Evolutionary conservation across 805 yeast genomes (phyloP).

Genomic region (Lipomyces oligophaga): DNA sequence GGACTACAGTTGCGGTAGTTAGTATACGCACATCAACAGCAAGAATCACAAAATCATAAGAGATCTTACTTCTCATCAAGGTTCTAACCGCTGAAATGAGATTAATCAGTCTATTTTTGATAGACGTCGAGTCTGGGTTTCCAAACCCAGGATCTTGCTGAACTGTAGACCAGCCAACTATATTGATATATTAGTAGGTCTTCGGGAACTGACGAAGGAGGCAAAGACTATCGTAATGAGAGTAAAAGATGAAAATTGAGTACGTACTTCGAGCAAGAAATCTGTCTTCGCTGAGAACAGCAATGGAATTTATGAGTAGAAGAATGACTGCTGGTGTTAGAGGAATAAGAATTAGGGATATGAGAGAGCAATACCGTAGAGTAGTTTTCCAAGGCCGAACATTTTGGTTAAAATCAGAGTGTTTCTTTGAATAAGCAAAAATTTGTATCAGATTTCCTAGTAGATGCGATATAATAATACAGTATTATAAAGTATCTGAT

Average conservation of each 20-base stretch:
- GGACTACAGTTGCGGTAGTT: conserved; percentile 42
- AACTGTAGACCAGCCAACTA: conserved; percentile 48
- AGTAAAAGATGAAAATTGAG: neutral
- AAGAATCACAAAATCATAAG: neutral
- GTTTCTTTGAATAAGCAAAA: too few relatives aligned
- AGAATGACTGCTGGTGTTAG: conserved; percentile 33
- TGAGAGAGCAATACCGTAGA: conserved; percentile 27
- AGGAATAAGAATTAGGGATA: neutral
- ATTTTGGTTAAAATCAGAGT: conserved; percentile 19
- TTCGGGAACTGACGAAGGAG: neutral
- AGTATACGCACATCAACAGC: neutral
- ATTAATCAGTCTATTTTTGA: conserved; percentile 58
- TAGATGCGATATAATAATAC: too few relatives aligned
- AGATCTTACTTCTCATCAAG: conserved; percentile 55
- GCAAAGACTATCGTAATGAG: neutral
- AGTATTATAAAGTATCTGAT: too few relatives aligned
- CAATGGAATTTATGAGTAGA: conserved; percentile 66
- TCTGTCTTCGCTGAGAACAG: conserved; percentile 75
- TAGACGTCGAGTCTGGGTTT: conserved; percentile 40
- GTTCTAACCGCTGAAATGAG: conserved; percentile 73
- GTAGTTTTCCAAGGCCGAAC: conserved; percentile 41
- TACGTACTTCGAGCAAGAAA: conserved; percentile 60
- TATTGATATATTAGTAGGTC: neutral
- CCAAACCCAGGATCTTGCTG: conserved; percentile 46
- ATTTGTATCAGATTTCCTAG: too few relatives aligned